Base-by-base conservation (phyloP, 495 filamentous ascomycete species). In the Cryomyces antarcticus region DNA sequence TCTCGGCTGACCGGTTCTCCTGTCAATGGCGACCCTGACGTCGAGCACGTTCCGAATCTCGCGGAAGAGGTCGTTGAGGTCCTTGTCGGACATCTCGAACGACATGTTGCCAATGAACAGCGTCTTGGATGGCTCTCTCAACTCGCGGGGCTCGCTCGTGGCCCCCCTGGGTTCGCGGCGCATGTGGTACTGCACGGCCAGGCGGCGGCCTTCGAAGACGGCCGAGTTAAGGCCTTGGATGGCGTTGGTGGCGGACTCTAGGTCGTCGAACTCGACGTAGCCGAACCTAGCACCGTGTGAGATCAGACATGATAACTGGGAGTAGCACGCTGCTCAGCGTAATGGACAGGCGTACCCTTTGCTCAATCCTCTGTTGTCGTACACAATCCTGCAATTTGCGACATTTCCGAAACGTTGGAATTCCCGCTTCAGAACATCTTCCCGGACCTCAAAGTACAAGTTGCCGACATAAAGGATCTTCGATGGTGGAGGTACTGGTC, bases 51-150 rank as follows among this genome's bases (percentile, higher is more conserved):
- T 79, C 30, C 65, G 59, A 35, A 94, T 62, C 10, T 74, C 72
- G 36, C 66, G 58, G 67, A 97, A 92, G 28, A 95, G 60, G 28
- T 73, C 62, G 57, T 93, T 86, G 29, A 97, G 62, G 49, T 97
- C 89, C 33, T 71, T 71, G 51, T 95, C 89, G 4, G 81, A 80
- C 63, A 88, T 76, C 59, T 94, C 82, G 51, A 81, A 94, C 31
- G 82, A 72, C 55, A 97, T 74, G 60, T 92, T 89, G 45, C 89
- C 89, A 48, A 97, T 71, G 60, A 78, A 95, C 31, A 97, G 66
- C 5, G 77, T 81, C 41, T 65, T 68, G 17, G 72, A 72, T 60
- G 48, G 31, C 57, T 63, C 33, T 48, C 27, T 3, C 17, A 24
- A 13, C 37, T n/a, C 1, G 6, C 35, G 39, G n/a, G 31, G 24